These are phyloP conservation scores for Piloderma croceum DNA, from an alignment of 768 basidiomycete genomes.

Conservation along the genomic window DNA sequence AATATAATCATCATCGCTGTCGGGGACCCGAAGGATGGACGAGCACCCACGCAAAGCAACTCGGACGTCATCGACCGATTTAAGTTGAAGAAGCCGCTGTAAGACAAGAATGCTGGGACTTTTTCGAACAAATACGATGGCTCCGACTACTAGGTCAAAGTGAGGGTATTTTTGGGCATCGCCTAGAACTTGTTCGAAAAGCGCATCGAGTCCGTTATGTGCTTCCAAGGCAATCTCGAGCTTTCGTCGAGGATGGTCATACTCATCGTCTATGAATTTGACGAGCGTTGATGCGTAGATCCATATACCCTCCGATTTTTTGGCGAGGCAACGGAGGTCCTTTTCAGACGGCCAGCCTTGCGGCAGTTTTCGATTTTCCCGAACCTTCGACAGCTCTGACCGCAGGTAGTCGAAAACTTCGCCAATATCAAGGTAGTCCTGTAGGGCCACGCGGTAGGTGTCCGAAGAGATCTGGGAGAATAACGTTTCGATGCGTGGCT, in stretches of 20 bases:
- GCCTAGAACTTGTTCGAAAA: too few species aligned
- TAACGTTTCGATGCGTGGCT: slow-evolving; percentile 15
- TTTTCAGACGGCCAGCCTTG: slow-evolving; percentile 18
- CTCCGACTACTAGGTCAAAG: too few species aligned
- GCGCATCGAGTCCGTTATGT: too few species aligned
- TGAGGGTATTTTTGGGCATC: too few species aligned
- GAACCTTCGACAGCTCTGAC: slow-evolving; percentile 12
- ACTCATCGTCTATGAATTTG: slow-evolving; percentile 17
- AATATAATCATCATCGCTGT: too few species aligned
- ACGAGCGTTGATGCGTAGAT: too few species aligned
- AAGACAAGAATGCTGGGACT: too few species aligned
- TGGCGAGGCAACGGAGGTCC: slow-evolving; percentile 13
- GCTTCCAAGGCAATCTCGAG: slow-evolving; percentile 13
- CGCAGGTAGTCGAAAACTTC: slow-evolving; percentile 17
- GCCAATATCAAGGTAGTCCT: slow-evolving; percentile 1
- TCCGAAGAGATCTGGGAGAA: slow-evolving; percentile 4
- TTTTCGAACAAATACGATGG: too few species aligned
- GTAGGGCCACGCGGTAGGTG: slow-evolving; percentile 1
- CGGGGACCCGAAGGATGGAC: too few species aligned
- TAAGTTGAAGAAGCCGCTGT: too few species aligned
- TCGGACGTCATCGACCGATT: too few species aligned
- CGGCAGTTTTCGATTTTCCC: slow-evolving; percentile 3
- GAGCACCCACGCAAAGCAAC: too few species aligned
- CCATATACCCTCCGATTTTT: slow-evolving; percentile 21
- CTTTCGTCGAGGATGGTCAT: slow-evolving; percentile 7